Percentiles rank a stretch among this genome's conserved stretches.
These are phyloP conservation scores for Tuber microsphaerosporum DNA, from an alignment of 495 filamentous ascomycete species.

Conservation along the genomic window DNA sequence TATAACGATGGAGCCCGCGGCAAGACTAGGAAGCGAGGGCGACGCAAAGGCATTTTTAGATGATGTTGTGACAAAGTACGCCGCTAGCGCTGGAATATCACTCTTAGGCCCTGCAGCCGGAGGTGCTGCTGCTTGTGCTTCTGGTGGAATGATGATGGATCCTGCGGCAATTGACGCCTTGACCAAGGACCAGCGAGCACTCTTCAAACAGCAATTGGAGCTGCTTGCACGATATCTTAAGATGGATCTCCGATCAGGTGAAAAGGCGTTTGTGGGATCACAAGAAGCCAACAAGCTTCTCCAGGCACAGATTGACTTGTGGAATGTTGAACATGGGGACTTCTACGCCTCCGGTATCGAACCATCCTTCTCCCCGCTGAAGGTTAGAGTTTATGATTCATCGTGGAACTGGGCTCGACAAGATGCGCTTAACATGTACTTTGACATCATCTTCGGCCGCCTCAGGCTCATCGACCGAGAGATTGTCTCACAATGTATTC, in stretches of 20 bases:
- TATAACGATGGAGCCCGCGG: conserved; percentile 82
- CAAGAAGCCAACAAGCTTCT: conserved; percentile 77
- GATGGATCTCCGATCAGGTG: conserved; percentile 87
- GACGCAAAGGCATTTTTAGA: conserved; percentile 92
- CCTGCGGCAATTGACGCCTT: conserved; percentile 93
- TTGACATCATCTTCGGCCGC: conserved; percentile 96
- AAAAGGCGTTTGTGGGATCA: conserved; percentile 80
- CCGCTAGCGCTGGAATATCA: conserved; percentile 72
- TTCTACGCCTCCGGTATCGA: conserved; percentile 93
- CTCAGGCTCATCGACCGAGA: conserved; percentile 90
- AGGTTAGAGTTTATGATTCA: conserved; percentile 94
- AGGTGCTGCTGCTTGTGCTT: conserved; percentile 63
- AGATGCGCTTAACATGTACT: conserved; percentile 97
- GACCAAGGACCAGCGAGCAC: conserved; percentile 85
- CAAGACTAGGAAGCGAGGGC: conserved; percentile 77
- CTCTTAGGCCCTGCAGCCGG: conserved; percentile 66
- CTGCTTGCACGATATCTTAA: conserved; percentile 91
- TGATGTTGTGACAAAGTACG: conserved; percentile 81
- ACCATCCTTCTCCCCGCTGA: conserved; percentile 83
- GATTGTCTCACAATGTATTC: conserved; percentile 96
- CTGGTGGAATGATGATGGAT: conserved; percentile 95
- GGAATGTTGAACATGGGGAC: conserved; percentile 91
- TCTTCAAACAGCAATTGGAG: conserved; percentile 97
- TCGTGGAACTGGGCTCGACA: conserved; percentile 99
- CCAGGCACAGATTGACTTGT: conserved; percentile 87